Percentiles rank a stretch among this genome's conserved stretches.
Conservation (phyloP, 176 grass and related monocot species). For the Ananas comosus region DNA sequence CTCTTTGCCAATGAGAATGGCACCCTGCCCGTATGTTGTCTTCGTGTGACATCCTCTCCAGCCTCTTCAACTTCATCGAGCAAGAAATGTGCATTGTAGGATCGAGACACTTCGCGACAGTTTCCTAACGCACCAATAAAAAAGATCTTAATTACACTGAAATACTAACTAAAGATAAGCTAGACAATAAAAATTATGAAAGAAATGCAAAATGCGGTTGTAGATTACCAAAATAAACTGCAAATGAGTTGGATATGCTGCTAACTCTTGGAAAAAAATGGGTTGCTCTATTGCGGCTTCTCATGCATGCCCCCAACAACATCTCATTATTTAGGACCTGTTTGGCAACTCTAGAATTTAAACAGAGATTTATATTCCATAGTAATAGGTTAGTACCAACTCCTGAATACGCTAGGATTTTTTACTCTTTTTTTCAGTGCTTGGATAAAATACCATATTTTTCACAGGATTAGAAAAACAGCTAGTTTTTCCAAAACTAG, state of each 20-base stretch:
- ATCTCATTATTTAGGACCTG: too few species aligned
- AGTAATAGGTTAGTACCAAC: too few species aligned
- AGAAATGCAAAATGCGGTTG: not conserved
- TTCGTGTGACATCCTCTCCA: constrained; percentile 3
- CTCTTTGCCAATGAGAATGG: constrained; percentile 72
- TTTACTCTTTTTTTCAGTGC: too few species aligned
- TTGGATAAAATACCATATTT: too few species aligned
- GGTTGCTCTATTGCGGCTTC: not conserved
- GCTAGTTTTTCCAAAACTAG: too few species aligned
- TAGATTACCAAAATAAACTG: not conserved
- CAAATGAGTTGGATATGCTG: not conserved
- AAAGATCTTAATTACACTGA: not conserved
- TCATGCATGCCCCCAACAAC: not conserved
- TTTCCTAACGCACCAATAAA: constrained; percentile 6
- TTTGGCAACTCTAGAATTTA: too few species aligned
- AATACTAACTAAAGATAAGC: not conserved
- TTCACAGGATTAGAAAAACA: too few species aligned
- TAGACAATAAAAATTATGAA: not conserved
- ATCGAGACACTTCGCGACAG: not conserved
- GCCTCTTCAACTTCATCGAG: constrained; percentile 35
- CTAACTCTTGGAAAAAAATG: constrained; percentile 4
- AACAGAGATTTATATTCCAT: too few species aligned
- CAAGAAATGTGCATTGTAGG: constrained; percentile 21
- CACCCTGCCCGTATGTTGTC: not conserved
- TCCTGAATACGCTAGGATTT: too few species aligned